Percentiles rank a stretch among this genome's conserved stretches.
phyloP scores from a whole-genome alignment of 2,329 filamentous ascomycete species.

The Hymenoscyphus scutula region DNA sequence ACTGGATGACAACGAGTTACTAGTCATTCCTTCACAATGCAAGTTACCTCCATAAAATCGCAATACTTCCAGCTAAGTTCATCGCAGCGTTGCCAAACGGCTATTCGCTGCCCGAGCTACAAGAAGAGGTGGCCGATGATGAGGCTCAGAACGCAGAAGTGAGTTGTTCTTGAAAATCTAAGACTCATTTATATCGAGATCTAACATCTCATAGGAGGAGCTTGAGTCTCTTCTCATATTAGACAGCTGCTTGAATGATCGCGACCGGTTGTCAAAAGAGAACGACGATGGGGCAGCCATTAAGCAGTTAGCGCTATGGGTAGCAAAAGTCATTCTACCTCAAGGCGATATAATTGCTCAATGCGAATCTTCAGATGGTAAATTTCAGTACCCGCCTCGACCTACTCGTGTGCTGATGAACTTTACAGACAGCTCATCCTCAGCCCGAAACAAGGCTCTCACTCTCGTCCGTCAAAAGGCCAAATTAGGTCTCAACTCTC shows the following conservation, averaged over 20 bases:
- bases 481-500: slow-evolving; percentile 19
- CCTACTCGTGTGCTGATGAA: not conserved
- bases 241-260: slow-evolving; percentile 23
- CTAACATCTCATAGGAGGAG: slow-evolving; percentile 27
- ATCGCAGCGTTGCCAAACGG: slow-evolving; percentile 22
- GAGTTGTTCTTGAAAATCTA: not conserved
- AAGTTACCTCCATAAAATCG: slow-evolving; percentile 6
- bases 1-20: not conserved
- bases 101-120: slow-evolving; percentile 24
- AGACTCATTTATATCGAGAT: too few relatives aligned
- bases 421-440: slow-evolving; percentile 13
- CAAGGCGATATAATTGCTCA: slow-evolving; percentile 22
- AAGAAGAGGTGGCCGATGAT: slow-evolving; percentile 11
- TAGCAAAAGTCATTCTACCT: slow-evolving; percentile 29
- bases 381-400: not conserved
- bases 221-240: slow-evolving; percentile 29
- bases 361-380: slow-evolving; percentile 29
- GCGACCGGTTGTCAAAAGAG: slow-evolving; percentile 14
- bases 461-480: slow-evolving; percentile 20
- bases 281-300: slow-evolving; percentile 18
- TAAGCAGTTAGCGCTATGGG: slow-evolving; percentile 24
- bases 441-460: slow-evolving; percentile 12
- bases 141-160: slow-evolving; percentile 8
- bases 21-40: slow-evolving; percentile 14
- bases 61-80: slow-evolving; percentile 9